Evolutionary conservation across 495 filamentous ascomycete species (phyloP), one percentile per base, ranked within the genome.

Genomic region (Rusavskia elegans): DNA sequence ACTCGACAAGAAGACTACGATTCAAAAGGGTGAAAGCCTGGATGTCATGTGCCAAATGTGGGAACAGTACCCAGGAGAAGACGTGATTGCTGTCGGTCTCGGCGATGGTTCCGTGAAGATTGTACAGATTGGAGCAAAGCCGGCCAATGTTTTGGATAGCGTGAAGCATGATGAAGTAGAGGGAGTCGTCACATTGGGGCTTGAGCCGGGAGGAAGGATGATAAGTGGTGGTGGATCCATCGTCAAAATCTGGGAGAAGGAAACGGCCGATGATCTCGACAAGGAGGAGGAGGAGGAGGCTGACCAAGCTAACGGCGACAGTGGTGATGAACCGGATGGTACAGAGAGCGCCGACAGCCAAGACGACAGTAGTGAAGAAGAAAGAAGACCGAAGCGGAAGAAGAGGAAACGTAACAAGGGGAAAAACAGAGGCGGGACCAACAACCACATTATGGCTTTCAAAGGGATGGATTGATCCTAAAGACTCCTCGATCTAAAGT

Each of bases 231-330:
- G 89, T 49, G 89, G 89, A 3, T 74, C 75, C 59, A 72, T 79
- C 0, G 74, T 96, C 56, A 95, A 95, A 68, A 81, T 96, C 10
- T 96, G 89, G 89, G 71, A 81, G 57, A 78, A 84, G 59, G 69
- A 68, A 30, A 63, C 55, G 9, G 57, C 39, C 9, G 68, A 70
- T 27, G 63, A 57, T 17, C 57, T 60, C n/a, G 60, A 50, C 37
- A n/a, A n/a, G n/a, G 59, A 63, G 5, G 59, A 36, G 37, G 27
- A 38, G 40, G 57, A 52, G 16, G 44, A 55, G 25, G 53, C 7
- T 17, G 44, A 49, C 19, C 6, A 13, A 14, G 13, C 13, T 14
- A 7, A 1, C 1, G 10, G 13, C 13, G 32, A 35, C 13, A 8
- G 32, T 11, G 60, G 62, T 44, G 56, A 67, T n/a, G 68, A 66